Conservation (phyloP, 352 stramenopile genomes). For the Globisporangium cystogenes region DNA sequence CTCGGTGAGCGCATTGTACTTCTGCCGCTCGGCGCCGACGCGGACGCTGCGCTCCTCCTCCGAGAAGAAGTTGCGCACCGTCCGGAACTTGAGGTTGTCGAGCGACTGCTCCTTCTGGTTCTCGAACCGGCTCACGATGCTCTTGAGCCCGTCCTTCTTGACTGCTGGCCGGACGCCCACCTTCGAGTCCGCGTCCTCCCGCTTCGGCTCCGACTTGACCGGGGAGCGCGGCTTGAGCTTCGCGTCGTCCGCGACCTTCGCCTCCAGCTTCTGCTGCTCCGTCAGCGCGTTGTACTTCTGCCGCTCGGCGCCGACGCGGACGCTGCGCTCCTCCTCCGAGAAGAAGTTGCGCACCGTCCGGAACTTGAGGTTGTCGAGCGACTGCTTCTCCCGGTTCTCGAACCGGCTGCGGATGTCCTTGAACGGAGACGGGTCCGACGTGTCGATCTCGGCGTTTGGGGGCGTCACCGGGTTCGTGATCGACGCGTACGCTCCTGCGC, state of each 20-base stretch:
- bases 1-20: conserved; percentile 43
- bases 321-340: conserved; percentile 31
- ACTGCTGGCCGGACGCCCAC: neutral
- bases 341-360: conserved; percentile 53
- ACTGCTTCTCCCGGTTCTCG: conserved; percentile 37
- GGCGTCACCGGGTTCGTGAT: conserved; percentile 4
- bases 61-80: conserved; percentile 50
- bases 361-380: conserved; percentile 41
- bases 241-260: conserved; percentile 12
- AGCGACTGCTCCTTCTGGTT: conserved; percentile 30
- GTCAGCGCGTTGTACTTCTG: conserved; percentile 50
- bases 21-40: conserved; percentile 42
- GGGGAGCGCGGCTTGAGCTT: conserved; percentile 5
- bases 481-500: neutral
- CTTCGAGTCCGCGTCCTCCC: neutral
- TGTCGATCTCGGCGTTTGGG: conserved; percentile 21
- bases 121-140: conserved; percentile 5
- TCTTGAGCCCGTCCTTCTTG: conserved; percentile 3
- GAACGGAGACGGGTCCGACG: conserved; percentile 18
- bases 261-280: conserved; percentile 31
- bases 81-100: conserved; percentile 44
- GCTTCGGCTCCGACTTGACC: neutral
- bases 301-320: conserved; percentile 40
- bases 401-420: conserved; percentile 47
- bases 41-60: conserved; percentile 36